A percentile compares a stretch with the other conserved stretches of the same genome.
phyloP scores from a whole-genome alignment of 2,329 filamentous ascomycete species.

The Parastagonospora nodorum region DNA sequence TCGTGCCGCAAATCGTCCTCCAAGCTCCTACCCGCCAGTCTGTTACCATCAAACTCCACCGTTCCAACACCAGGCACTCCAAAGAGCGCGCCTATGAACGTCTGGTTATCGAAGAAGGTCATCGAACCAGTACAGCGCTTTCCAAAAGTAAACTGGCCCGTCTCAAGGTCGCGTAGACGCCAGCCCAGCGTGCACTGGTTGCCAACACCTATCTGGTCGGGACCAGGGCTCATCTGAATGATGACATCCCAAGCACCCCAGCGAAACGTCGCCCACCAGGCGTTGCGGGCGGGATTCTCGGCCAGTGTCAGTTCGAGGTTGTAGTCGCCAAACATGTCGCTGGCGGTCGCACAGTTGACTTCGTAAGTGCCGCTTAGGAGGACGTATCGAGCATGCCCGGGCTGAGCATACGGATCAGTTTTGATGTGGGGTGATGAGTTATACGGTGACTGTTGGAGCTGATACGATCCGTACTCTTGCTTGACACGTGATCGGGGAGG shows the following conservation, averaged over 20 bases:
- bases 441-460: not conserved
- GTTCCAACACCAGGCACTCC: slow-evolving; percentile 30
- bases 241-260: slow-evolving; percentile 51
- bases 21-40: slow-evolving; percentile 23
- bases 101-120: slow-evolving; percentile 24
- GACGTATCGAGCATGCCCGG: slow-evolving; percentile 9
- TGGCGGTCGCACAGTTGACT: slow-evolving; percentile 37
- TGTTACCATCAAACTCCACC: slow-evolving; percentile 32
- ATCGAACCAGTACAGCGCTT: slow-evolving; percentile 42
- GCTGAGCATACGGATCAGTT: not conserved
- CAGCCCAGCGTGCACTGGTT: slow-evolving; percentile 25
- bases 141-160: slow-evolving; percentile 33
- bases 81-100: slow-evolving; percentile 26
- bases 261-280: slow-evolving; percentile 56
- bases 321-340: slow-evolving; percentile 14
- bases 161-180: slow-evolving; percentile 38
- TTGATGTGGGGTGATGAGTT: slow-evolving; percentile 1
- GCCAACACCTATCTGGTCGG: slow-evolving; percentile 10
- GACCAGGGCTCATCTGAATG: slow-evolving; percentile 44
- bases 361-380: slow-evolving; percentile 54
- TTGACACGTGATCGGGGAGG: slow-evolving; percentile 10
- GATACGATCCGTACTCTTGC: slow-evolving; percentile 4
- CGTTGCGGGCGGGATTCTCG: slow-evolving; percentile 26
- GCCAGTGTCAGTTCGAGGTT: slow-evolving; percentile 47
- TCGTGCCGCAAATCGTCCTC: slow-evolving; percentile 33